phyloP scores from a whole-genome alignment of 371 early-diverging fungal species.

The Saksenaea oblongispora region DNA sequence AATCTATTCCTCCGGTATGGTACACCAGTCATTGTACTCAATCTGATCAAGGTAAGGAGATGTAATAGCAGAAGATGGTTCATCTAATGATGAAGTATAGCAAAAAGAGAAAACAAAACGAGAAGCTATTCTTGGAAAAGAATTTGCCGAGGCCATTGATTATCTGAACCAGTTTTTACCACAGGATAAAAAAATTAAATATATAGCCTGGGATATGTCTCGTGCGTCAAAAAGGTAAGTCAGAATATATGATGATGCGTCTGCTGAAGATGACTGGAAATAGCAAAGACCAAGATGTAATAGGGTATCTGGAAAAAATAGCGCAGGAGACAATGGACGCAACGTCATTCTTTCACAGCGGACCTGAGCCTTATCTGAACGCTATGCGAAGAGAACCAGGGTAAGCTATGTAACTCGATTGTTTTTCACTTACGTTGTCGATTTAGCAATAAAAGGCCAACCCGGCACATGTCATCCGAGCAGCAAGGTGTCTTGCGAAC shows the following conservation, averaged over 20 bases:
- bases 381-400: constrained; percentile 28
- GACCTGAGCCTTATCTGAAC: constrained; percentile 71
- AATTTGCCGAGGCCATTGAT: constrained; percentile 76
- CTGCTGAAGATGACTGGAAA: not conserved
- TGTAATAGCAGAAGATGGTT: not conserved
- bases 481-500: constrained; percentile 95
- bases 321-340: constrained; percentile 83
- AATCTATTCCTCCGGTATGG: constrained; percentile 90
- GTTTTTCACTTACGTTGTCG: not conserved
- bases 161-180: constrained; percentile 92
- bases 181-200: constrained; percentile 76
- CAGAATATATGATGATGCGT: not conserved
- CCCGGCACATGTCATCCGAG: not conserved
- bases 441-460: not conserved
- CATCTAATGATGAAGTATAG: constrained; percentile 16
- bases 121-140: constrained; percentile 85
- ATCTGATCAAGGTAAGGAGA: constrained; percentile 79
- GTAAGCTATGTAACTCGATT: not conserved
- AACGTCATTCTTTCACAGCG: constrained; percentile 93
- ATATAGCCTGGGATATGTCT: constrained; percentile 98
- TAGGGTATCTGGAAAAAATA: constrained; percentile 84
- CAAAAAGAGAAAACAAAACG: constrained; percentile 87
- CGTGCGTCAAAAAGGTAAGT: constrained; percentile 85
- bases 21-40: constrained; percentile 85
- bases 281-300: constrained; percentile 87